Evolutionary conservation across 768 basidiomycete genomes (phyloP), one percentile per base, ranked within the genome.

Genomic region (Coprinopsis strossmayeri): DNA sequence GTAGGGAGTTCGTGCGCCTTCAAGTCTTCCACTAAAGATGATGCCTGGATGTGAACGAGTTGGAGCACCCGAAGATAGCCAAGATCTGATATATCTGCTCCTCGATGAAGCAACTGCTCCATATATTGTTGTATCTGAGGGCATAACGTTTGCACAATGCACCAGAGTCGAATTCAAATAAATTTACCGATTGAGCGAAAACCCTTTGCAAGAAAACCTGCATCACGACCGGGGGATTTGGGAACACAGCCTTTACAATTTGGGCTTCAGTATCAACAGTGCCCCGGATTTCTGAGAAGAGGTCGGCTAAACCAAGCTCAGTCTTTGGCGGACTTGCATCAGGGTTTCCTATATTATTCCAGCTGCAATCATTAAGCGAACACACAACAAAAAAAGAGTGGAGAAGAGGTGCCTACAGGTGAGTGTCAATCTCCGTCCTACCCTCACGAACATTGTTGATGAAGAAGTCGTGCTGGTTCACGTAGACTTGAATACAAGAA

Each of bases 391-490:
- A 15, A 20, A 46, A 18, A 18, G 52, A 5, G 9, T 26, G 41
- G 43, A 21, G 21, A 7, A 44, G 28, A 26, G 28, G 26, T 15
- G 63, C 78, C 46, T 49, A 86, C 80, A 86, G 61, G 47, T 76
- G 44, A n/a, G 71, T 70, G 57, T 84, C 82, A 26, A 78, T 72
- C 34, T 68, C 66, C 12, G 75, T 66, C 51, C 75, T 74, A 26
- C 72, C 72, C 45, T 84, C 84, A 28, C 86, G 82, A 32, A 91
- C 82, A 46, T 90, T 81, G 61, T 94, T 94, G 63, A 98, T 97
- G 74, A 99, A 99, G 73, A 99, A 99, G 63, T 98, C 96, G 58
- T 99, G 96, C 62, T 99, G 96, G 59, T 98, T 99, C 48, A 99
- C 96, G 59, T 98, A 99, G 11, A 98, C 91, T 65, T 97, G 94